phyloP scores from a whole-genome alignment of 371 early-diverging fungal species.

The Nosema bombycis region DNA sequence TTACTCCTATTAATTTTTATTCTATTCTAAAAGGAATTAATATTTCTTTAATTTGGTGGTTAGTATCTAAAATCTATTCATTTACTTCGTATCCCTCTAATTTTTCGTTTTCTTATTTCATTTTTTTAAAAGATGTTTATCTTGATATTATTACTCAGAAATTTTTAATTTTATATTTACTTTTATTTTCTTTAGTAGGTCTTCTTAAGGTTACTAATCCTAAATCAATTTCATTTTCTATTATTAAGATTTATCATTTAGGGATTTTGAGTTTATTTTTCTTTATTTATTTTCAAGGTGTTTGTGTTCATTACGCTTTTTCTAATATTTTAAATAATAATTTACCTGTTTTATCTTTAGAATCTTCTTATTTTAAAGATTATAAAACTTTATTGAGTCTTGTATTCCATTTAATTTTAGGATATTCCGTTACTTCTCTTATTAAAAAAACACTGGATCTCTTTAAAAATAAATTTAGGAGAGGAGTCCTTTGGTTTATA shows the following conservation, averaged over 20 bases:
- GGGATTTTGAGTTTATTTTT: background rate
- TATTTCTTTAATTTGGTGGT: too few species aligned
- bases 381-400: background rate
- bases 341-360: background rate
- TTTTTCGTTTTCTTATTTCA: background rate
- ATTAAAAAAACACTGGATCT: background rate
- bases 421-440: background rate
- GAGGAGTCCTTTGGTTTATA: background rate
- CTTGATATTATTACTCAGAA: background rate
- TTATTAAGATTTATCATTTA: background rate
- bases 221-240: background rate
- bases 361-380: too few species aligned
- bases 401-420: conserved; percentile 6
- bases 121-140: background rate
- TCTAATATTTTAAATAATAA: background rate
- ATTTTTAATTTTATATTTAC: background rate
- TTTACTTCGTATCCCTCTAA: background rate
- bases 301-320: background rate
- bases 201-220: background rate
- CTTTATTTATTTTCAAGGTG: background rate
- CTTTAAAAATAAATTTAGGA: background rate
- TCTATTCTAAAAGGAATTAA: too few species aligned
- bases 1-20: too few species aligned
- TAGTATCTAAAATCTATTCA: too few species aligned
- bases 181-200: background rate